phyloP scores from a whole-genome alignment of 768 basidiomycete genomes.

The Termitomyces sp. region DNA sequence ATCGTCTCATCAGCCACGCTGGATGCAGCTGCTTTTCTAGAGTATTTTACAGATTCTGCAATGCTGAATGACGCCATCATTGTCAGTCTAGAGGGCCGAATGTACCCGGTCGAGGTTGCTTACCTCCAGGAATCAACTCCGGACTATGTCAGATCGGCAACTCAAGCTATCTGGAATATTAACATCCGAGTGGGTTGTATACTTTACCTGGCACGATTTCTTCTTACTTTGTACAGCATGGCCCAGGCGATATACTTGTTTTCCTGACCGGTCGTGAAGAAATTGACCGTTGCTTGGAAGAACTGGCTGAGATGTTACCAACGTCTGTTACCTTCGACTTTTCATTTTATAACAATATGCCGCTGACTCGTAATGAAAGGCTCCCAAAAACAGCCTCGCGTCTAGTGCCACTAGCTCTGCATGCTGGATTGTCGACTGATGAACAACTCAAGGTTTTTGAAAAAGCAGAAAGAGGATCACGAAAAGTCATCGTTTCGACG shows the following conservation, averaged over 20 bases:
- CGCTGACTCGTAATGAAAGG: slow-evolving; percentile 26
- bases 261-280: slow-evolving; percentile 97
- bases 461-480: slow-evolving; percentile 64
- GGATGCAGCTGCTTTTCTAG: slow-evolving; percentile 84
- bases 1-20: slow-evolving; percentile 97
- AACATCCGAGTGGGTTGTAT: slow-evolving; percentile 60
- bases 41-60: slow-evolving; percentile 78
- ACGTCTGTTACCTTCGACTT: slow-evolving; percentile 41
- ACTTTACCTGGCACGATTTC: neutral
- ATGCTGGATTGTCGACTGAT: slow-evolving; percentile 85
- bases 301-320: slow-evolving; percentile 73
- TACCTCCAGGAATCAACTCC: slow-evolving; percentile 76
- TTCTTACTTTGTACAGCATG: slow-evolving; percentile 49
- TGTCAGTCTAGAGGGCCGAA: slow-evolving; percentile 88
- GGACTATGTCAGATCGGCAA: slow-evolving; percentile 83
- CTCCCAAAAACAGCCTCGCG: slow-evolving; percentile 54
- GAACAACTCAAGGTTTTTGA: slow-evolving; percentile 90
- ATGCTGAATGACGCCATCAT: slow-evolving; percentile 74
- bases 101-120: slow-evolving; percentile 93
- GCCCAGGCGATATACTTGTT: slow-evolving; percentile 85
- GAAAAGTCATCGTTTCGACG: slow-evolving; percentile 91
- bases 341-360: neutral
- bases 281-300: slow-evolving; percentile 86
- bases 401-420: slow-evolving; percentile 71
- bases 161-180: slow-evolving; percentile 81